phyloP scores from a whole-genome alignment of 2,329 filamentous ascomycete genomes.

The Alternaria viburni region DNA sequence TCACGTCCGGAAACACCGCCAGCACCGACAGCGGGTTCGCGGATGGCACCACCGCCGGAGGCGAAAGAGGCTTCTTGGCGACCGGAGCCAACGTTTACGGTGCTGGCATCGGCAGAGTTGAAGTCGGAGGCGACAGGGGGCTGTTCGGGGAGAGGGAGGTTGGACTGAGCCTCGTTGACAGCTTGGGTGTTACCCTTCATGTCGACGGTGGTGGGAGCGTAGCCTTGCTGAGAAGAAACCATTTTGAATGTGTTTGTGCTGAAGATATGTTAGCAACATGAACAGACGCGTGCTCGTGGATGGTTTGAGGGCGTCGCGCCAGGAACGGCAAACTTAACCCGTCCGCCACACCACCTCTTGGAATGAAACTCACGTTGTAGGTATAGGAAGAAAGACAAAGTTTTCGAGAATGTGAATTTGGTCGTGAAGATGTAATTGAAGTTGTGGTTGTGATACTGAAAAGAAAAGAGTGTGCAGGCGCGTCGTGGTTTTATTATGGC shows the following conservation, averaged over 20 bases:
- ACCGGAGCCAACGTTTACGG: constrained; percentile 73
- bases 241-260: constrained; percentile 20
- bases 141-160: constrained; percentile 80
- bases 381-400: constrained; percentile 4
- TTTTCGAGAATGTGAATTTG: not conserved
- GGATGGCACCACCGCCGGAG: constrained; percentile 53
- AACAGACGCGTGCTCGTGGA: not conserved
- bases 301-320: not conserved
- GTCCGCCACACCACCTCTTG: not conserved
- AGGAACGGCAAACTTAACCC: not conserved
- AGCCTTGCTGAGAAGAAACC: constrained; percentile 36
- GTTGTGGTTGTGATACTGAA: constrained; percentile 3
- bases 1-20: constrained; percentile 66
- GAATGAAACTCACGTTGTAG: constrained; percentile 13
- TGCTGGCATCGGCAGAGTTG: constrained; percentile 73
- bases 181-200: constrained; percentile 53
- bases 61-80: constrained; percentile 54
- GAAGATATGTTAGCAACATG: not conserved
- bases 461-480: not conserved
- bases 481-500: constrained; percentile 19
- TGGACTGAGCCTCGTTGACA: constrained; percentile 71
- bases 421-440: constrained; percentile 3
- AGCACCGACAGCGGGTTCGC: constrained; percentile 59
- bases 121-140: constrained; percentile 79
- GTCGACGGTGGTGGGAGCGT: constrained; percentile 25